Evolutionary conservation across 169 alveolate genomes (phyloP).

Genomic region (Neospora caninum): DNA sequence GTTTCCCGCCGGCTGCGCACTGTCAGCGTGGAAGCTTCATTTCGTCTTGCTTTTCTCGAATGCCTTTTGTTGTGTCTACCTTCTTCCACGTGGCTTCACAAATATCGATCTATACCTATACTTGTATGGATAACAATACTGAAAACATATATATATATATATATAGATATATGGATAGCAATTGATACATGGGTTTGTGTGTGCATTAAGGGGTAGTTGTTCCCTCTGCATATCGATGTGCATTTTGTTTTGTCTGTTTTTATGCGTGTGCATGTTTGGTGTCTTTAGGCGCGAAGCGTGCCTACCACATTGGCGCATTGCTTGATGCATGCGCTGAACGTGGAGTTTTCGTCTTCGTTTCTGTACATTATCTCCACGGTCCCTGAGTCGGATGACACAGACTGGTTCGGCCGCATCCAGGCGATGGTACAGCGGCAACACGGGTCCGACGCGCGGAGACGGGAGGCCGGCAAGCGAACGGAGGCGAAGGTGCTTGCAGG

Average conservation of each 20-base stretch:
- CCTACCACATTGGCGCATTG: constrained; percentile 38
- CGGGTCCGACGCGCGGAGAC: neutral
- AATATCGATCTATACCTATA: neutral
- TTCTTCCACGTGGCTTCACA: neutral
- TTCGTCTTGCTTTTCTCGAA: too few relatives aligned
- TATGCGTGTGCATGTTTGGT: too few relatives aligned
- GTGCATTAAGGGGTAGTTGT: too few relatives aligned
- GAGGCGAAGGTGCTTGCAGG: neutral
- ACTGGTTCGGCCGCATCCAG: neutral
- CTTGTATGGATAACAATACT: neutral
- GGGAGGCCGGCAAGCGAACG: neutral
- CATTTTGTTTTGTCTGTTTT: too few relatives aligned
- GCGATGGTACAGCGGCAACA: neutral
- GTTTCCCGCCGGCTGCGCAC: too few relatives aligned
- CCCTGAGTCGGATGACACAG: neutral
- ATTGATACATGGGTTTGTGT: too few relatives aligned
- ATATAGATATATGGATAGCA: neutral
- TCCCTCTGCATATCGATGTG: too few relatives aligned
- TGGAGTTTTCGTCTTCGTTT: constrained; percentile 5
- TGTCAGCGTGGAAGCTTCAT: too few relatives aligned
- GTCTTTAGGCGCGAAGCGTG: neutral
- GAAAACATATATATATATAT: neutral
- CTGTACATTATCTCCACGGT: neutral
- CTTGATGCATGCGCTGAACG: constrained; percentile 15
- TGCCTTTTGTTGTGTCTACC: too few relatives aligned